Evolutionary conservation across 495 filamentous ascomycete species (phyloP).

Genomic region (Lindgomyces ingoldianus): DNA sequence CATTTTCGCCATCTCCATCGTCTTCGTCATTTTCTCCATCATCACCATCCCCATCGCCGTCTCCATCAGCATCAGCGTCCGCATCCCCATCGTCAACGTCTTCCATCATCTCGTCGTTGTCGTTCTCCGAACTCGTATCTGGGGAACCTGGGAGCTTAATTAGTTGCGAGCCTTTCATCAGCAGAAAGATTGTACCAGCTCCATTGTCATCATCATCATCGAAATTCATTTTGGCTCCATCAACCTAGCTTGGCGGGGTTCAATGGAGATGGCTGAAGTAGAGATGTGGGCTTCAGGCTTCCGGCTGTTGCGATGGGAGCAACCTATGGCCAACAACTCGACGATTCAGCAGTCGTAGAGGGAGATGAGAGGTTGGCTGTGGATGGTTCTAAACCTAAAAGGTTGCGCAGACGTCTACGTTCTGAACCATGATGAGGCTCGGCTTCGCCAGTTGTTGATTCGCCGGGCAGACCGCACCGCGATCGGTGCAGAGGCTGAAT

Average conservation of each 20-base stretch:
- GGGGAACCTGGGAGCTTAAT: conserved; percentile 21
- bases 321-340: no score
- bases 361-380: no score
- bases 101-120: conserved; percentile 55
- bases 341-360: background rate
- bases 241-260: background rate
- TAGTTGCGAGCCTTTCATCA: background rate
- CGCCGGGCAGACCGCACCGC: background rate
- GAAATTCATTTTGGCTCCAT: conserved; percentile 37
- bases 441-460: background rate
- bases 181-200: conserved; percentile 23
- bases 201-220: conserved; percentile 47
- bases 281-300: no score
- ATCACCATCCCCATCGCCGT: conserved; percentile 62
- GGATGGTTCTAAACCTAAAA: no score
- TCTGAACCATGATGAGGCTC: conserved; percentile 3
- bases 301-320: no score
- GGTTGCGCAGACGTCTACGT: no score
- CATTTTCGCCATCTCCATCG: conserved; percentile 55
- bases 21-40: conserved; percentile 55
- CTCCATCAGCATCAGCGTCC: conserved; percentile 61
- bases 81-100: conserved; percentile 62
- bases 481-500: background rate
- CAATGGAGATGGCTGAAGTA: background rate
- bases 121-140: conserved; percentile 44